phyloP scores from a whole-genome alignment of 192 early-diverging fungal species.

The Linnemannia exigua region DNA sequence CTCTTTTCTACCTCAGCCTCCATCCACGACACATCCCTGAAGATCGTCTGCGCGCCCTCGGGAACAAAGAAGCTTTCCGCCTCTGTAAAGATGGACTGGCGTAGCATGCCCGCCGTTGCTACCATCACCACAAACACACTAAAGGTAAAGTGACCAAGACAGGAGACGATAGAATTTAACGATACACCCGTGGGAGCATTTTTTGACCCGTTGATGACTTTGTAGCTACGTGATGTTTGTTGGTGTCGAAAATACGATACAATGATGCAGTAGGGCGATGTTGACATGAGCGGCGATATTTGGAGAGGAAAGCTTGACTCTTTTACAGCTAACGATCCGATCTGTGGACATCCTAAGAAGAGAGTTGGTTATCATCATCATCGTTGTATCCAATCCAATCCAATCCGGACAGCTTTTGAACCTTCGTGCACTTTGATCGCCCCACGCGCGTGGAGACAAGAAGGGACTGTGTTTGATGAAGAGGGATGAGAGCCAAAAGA shows the following conservation, averaged over 20 bases:
- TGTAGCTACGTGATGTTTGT: not conserved
- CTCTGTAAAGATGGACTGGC: constrained; percentile 56
- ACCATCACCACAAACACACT: constrained; percentile 44
- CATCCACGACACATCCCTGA: constrained; percentile 30
- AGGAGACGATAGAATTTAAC: not conserved
- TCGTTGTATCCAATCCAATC: not conserved
- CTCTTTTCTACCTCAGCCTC: constrained; percentile 26
- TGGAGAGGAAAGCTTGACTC: not conserved
- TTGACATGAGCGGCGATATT: not conserved
- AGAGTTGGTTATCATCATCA: constrained; percentile 8
- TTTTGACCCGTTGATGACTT: not conserved
- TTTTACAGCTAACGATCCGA: not conserved
- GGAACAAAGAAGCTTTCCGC: constrained; percentile 26
- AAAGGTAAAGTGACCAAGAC: constrained; percentile 17
- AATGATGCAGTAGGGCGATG: not conserved
- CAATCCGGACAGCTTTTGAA: not conserved
- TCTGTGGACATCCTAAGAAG: not conserved
- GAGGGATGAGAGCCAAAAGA: not conserved
- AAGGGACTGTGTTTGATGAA: not conserved
- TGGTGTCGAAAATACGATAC: not conserved
- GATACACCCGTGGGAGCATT: not conserved
- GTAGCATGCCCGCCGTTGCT: constrained; percentile 47
- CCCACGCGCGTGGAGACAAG: not conserved
- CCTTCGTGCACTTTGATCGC: not conserved
- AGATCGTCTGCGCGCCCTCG: constrained; percentile 42